Base-by-base conservation (phyloP, 2,329 filamentous ascomycete species). In the Akanthomyces dipterigenus region DNA sequence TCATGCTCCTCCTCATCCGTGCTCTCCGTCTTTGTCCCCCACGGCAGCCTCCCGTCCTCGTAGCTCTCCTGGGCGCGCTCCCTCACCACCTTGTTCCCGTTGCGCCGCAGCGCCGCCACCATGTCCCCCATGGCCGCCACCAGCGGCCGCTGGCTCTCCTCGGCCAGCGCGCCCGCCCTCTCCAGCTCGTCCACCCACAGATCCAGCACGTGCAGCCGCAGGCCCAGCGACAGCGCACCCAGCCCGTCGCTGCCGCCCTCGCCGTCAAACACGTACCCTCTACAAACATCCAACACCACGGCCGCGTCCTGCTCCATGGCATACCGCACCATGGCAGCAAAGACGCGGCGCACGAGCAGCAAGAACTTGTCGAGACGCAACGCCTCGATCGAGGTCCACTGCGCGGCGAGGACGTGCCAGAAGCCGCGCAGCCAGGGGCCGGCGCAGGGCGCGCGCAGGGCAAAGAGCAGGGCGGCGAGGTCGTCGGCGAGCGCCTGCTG, bases 331-430 rank as follows among this genome's bases (percentile, higher is more conserved):
- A 86, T 85, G n/a, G 88, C 86, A 42, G 83, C 85, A 16, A 97
- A 77, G 67, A 91, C 90, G 65, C 89, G 84, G 57, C 95, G 83
- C 62, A 96, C 88, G 20, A 98, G 81, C 67, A 93, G 82, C 61
- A 99, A 78, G 70, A 96, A 98, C 79, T 99, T 99, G 76, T 99
- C 92, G 79, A 98, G 88, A 46, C 91, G 84, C 65, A 90, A 76
- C 9, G 88, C 85, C 71, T 92, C 89, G 64, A 92, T 86, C 31
- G 83, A 84, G 77, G 87, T 85, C 84, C 88, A 92, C 74, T 91
- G 86, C 50, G 82, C 75, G 51, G 82, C 79, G 73, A 92, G 82
- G 9, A 87, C 89, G 65, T 83, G 80, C 88, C 88, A 91, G 76
- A 91, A 91, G 31, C 80, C 88, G 63, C 78, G 78, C 63, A 89